These are phyloP conservation scores for Pilasporangium apinafurcum DNA, from an alignment of 352 stramenopile species.

Conservation along the genomic window DNA sequence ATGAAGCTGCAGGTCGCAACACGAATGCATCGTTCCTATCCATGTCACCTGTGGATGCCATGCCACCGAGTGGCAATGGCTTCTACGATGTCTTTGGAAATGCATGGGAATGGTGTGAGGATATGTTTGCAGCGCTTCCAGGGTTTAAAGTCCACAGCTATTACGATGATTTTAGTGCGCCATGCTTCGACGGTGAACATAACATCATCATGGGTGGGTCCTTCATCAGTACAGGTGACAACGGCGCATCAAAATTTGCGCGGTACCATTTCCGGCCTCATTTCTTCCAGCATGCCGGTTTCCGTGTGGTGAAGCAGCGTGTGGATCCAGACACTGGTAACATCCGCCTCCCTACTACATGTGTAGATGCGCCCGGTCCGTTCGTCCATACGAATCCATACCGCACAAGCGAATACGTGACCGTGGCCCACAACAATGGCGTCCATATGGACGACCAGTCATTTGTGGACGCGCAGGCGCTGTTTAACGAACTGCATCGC, in stretches of 20 bases:
- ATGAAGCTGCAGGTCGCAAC: conserved; percentile 64
- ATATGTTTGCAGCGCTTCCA: conserved; percentile 92
- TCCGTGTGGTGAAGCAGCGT: conserved; percentile 88
- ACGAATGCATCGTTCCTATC: conserved; percentile 91
- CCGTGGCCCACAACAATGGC: conserved; percentile 8
- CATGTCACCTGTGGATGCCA: conserved; percentile 86
- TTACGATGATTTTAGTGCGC: conserved; percentile 97
- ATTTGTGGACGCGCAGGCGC: conserved; percentile 13
- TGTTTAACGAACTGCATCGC: conserved; percentile 52
- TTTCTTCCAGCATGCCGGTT: conserved; percentile 96
- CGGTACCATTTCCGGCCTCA: conserved; percentile 96
- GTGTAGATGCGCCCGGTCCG: conserved; percentile 59
- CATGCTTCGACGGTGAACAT: conserved; percentile 97
- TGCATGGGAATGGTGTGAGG: conserved; percentile 96
- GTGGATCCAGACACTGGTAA: conserved; percentile 53
- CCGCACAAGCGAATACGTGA: conserved; percentile 40
- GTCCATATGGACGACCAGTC: background rate
- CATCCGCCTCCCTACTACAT: conserved; percentile 57
- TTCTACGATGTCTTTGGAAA: conserved; percentile 95
- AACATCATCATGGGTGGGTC: conserved; percentile 95
- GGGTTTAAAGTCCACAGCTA: conserved; percentile 88
- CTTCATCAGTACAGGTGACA: conserved; percentile 93
- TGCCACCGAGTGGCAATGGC: conserved; percentile 59
- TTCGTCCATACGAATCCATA: conserved; percentile 61
- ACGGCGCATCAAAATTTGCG: conserved; percentile 91